Evolutionary conservation across 1,284 basidiomycete species (phyloP).

Genomic region (Tilletia horrida): DNA sequence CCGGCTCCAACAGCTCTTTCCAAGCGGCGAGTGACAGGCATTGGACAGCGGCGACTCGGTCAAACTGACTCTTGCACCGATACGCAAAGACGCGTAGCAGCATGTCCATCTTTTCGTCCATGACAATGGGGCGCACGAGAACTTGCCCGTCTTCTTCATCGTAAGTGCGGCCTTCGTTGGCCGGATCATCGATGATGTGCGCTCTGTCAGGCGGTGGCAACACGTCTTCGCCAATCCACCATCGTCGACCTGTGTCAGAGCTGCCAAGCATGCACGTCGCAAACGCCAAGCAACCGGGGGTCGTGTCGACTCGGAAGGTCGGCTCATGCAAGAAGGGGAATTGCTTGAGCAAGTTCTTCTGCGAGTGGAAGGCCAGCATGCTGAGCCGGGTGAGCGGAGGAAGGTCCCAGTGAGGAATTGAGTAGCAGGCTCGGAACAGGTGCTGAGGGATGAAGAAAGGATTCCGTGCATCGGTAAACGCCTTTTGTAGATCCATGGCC

Average conservation of each 20-base stretch:
- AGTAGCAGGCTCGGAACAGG: constrained; percentile 43
- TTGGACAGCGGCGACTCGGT: constrained; percentile 45
- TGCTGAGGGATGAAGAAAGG: constrained; percentile 42
- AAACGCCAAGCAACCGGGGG: constrained; percentile 42
- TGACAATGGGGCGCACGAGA: constrained; percentile 45
- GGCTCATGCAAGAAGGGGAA: constrained; percentile 47
- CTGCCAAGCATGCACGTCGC: constrained; percentile 44
- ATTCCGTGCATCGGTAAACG: constrained; percentile 37
- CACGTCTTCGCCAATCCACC: constrained; percentile 48
- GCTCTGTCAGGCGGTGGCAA: constrained; percentile 32
- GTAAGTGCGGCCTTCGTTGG: constrained; percentile 12
- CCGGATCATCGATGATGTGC: constrained; percentile 26
- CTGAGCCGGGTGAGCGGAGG: constrained; percentile 41
- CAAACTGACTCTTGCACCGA: constrained; percentile 35
- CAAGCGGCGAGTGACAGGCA: constrained; percentile 40
- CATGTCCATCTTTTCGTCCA: constrained; percentile 44
- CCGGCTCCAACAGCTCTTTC: constrained; percentile 41
- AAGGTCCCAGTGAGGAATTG: constrained; percentile 41
- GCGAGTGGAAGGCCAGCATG: constrained; percentile 42
- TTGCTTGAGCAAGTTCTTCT: constrained; percentile 47
- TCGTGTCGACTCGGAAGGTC: constrained; percentile 44
- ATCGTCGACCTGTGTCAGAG: constrained; percentile 41
- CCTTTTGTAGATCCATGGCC: constrained; percentile 30
- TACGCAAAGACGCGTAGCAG: constrained; percentile 39
- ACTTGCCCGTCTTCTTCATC: constrained; percentile 47